Evolutionary conservation across 345 rosid species (phyloP).

Genomic region (Rhizophora mangle): DNA sequence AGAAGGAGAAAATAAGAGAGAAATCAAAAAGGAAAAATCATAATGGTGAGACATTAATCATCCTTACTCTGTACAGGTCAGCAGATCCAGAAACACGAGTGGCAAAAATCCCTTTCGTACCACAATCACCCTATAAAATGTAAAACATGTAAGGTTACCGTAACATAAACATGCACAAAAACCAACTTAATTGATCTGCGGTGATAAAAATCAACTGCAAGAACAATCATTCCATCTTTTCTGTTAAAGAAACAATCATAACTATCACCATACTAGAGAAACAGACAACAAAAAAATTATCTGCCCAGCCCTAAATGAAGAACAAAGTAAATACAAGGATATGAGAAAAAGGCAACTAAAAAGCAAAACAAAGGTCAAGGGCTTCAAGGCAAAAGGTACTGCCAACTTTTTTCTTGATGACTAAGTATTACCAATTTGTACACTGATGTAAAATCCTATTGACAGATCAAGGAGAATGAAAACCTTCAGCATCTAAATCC

Average conservation of each 20-base stretch:
- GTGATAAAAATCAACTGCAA: not conserved
- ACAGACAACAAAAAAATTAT: not conserved
- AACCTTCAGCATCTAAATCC: not conserved
- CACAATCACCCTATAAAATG: constrained; percentile 68
- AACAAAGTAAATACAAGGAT: not conserved
- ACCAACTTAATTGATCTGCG: no score
- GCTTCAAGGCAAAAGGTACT: not conserved
- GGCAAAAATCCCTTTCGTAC: constrained; percentile 89
- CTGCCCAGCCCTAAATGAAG: not conserved
- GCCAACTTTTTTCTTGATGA: not conserved
- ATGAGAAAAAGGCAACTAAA: not conserved
- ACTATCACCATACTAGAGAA: no score
- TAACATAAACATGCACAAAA: no score
- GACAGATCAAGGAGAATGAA: not conserved
- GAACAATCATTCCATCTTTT: not conserved
- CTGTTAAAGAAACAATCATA: not conserved
- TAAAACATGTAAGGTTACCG: constrained; percentile 3
- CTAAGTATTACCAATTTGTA: not conserved
- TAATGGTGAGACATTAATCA: constrained; percentile 10
- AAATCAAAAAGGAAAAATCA: not conserved
- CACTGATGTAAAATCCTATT: not conserved
- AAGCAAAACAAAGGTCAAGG: not conserved
- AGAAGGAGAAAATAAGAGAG: not conserved
- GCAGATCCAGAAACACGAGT: constrained; percentile 89
- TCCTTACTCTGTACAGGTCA: constrained; percentile 66